Base-by-base conservation (phyloP, 805 yeast genomes). In the Cyberlindnera amylophila region DNA sequence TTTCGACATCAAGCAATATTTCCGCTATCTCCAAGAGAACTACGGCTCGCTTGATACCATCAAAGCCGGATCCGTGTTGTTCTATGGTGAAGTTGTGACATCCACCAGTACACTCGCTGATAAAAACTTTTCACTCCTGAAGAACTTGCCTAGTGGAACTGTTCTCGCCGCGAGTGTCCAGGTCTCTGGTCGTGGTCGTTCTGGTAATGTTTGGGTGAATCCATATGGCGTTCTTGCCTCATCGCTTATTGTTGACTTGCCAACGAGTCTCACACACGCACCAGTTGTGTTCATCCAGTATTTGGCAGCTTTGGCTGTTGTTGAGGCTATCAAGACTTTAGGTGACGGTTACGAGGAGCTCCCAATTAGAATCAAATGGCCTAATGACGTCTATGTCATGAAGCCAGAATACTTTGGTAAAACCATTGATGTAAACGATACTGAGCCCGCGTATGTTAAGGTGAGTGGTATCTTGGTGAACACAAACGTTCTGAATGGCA, bases 151-250 rank as follows among this genome's bases (percentile, higher is more conserved):
- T 1, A 71, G 79, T 21, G 96, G 96, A 0, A 52, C 66, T 14
- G 74, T 81, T 10, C 69, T 79, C 1, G 62, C 82, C 10, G 96
- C 95, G 0, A 81, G 90, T 1, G 77, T 84, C 3, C 99, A 93
- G 62, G 82, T 87, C 1, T 75, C 88, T 0, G 99, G 99, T 1
- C 72, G 91, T 37, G 99, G 99, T 3, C 77, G 99, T 43, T 95
- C 97, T 13, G 95, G 93, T 1, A 93, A 93, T 51, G 81, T 80
- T 2, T 93, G 99, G 99, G 82, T 93, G 18, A 90, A 87, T 52
- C 99, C 99, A 3, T 72, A 75, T 18, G 99, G 99, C 10, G 95
- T 89, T 1, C 65, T 88, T 62, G 96, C 98, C 0, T 76, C 81
- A 6, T 87, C 96, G 0, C 74, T 80, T 1, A 76, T 87, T 10